A percentile compares a stretch with the other conserved stretches of the same genome.
These are phyloP conservation scores for Nannochloropsis oceanica DNA, from an alignment of 108 stramenopile genomes.

Conservation along the genomic window DNA sequence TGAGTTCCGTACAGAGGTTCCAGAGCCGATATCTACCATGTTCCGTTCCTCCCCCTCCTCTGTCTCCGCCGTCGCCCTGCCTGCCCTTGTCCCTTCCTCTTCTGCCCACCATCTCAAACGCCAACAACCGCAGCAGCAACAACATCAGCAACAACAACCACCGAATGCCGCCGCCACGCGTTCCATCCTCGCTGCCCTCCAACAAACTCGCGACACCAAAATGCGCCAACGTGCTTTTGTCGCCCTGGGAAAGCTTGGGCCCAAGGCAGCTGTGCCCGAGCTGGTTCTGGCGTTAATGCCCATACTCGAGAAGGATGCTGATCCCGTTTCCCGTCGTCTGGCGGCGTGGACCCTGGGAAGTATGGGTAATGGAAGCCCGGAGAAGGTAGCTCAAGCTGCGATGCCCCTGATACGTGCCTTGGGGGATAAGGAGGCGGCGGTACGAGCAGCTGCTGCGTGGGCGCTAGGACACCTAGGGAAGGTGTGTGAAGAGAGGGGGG, in stretches of 20 bases:
- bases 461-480: background rate
- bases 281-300: background rate
- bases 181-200: background rate
- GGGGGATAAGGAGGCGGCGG: background rate
- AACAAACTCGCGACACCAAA: background rate
- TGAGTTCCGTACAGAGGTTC: background rate
- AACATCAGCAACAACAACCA: background rate
- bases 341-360: background rate
- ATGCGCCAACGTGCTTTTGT: background rate
- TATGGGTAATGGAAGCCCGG: background rate
- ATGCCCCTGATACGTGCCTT: background rate
- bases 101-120: background rate
- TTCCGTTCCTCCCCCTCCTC: no score
- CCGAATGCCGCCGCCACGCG: background rate
- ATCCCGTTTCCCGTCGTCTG: background rate
- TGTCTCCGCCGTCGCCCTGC: background rate
- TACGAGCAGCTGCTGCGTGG: background rate
- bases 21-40: background rate
- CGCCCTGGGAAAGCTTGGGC: background rate
- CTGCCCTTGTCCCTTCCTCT: background rate
- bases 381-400: background rate
- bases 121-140: background rate
- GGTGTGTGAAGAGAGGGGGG: background rate
- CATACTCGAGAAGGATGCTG: background rate
- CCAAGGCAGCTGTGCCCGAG: background rate